Conservation (phyloP, 352 stramenopile genomes). For the Pilasporangium apinafurcum region DNA sequence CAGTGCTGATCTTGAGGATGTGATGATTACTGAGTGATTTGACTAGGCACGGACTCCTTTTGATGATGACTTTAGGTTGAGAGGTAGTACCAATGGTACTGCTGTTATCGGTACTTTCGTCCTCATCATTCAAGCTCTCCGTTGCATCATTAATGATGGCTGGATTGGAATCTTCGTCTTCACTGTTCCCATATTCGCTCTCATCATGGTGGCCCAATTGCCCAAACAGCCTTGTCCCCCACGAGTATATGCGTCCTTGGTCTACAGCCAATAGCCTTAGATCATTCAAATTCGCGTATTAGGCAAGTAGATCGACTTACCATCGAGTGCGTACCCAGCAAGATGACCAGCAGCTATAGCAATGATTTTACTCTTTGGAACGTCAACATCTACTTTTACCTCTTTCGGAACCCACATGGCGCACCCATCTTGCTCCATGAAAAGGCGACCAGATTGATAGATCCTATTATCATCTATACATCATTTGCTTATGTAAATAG, state of each 20-base stretch:
- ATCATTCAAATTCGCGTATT: neutral
- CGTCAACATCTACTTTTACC: conserved; percentile 10
- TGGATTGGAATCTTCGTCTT: conserved; percentile 3
- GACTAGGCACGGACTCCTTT: conserved; percentile 12
- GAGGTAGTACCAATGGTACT: neutral
- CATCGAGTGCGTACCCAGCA: conserved; percentile 50
- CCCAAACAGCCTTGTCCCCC: conserved; percentile 44
- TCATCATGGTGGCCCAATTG: conserved; percentile 32
- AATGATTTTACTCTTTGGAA: conserved; percentile 16
- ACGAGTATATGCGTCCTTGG: conserved; percentile 39
- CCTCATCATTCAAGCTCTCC: conserved; percentile 2
- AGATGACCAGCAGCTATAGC: conserved; percentile 39
- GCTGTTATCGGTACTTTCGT: neutral
- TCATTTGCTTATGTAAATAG: too few relatives aligned
- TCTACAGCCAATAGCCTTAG: conserved; percentile 12
- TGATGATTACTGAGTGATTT: conserved; percentile 7
- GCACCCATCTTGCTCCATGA: conserved; percentile 41
- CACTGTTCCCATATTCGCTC: neutral
- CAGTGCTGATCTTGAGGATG: conserved; percentile 39
- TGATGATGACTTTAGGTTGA: conserved; percentile 11
- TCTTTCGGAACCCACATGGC: conserved; percentile 43
- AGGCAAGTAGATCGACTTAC: conserved; percentile 7
- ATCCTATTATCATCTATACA: conserved; percentile 24
- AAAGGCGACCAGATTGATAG: conserved; percentile 46
- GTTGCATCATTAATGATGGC: neutral